These are phyloP conservation scores for Fistulinella prunicolor DNA, from an alignment of 768 basidiomycete species.

Conservation along the genomic window DNA sequence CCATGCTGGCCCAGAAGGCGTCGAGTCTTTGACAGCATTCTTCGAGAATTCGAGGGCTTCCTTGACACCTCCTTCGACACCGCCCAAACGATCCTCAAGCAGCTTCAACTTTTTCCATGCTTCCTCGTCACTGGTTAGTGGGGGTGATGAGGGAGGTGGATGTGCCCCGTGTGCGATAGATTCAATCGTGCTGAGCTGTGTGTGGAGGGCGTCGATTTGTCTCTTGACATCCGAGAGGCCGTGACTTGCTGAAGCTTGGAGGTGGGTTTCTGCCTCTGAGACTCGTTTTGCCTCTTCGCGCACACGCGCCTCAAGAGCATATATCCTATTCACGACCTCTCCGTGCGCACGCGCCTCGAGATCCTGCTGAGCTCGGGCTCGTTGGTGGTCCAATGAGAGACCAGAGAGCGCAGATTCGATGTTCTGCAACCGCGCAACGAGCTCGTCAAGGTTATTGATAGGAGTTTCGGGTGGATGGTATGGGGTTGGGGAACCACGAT, in stretches of 20 bases:
- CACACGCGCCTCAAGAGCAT: conserved; percentile 53
- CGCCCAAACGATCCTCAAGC: conserved; percentile 61
- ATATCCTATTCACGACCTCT: conserved; percentile 54
- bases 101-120: conserved; percentile 50
- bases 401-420: conserved; percentile 64
- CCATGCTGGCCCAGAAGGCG: conserved; percentile 53
- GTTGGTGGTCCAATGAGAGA: conserved; percentile 55
- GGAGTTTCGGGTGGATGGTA: conserved; percentile 59
- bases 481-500: conserved; percentile 28
- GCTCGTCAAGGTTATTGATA: conserved; percentile 62
- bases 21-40: conserved; percentile 37
- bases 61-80: conserved; percentile 61
- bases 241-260: conserved; percentile 42
- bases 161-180: conserved; percentile 19
- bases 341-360: conserved; percentile 47
- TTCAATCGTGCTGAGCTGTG: conserved; percentile 36
- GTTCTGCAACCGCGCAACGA: conserved; percentile 56
- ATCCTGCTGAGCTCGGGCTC: conserved; percentile 48
- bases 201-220: conserved; percentile 54
- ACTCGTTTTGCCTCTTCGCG: conserved; percentile 43
- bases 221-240: conserved; percentile 49
- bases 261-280: conserved; percentile 51
- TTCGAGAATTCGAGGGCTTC: conserved; percentile 71
- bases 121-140: conserved; percentile 48
- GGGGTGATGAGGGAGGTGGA: conserved; percentile 12